Evolutionary conservation across 2,329 filamentous ascomycete species (phyloP), one percentile per base, ranked within the genome.

Genomic region (Cytospora mali): DNA sequence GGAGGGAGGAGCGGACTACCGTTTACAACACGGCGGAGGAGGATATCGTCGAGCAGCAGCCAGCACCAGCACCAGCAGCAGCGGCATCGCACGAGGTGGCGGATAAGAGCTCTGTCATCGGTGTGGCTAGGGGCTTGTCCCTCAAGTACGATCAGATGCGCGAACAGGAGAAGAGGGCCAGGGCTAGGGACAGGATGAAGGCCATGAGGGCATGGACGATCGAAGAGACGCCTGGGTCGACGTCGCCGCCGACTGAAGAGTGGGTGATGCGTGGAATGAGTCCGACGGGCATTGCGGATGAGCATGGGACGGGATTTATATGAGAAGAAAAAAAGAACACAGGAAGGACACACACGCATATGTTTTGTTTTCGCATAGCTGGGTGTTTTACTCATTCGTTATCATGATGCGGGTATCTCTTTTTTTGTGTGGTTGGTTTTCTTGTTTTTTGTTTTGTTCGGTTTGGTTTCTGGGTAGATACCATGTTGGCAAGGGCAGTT

Each of bases 301-400:
- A 68, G 31, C 73, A 73, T 64, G 74, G 73, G 42, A 73, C 69
- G 25, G 69, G 69, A 9, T 75, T 75, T 54, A 74, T 76, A n/a
- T 76, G 50, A 64, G 6, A 21, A 51, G 28, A 25, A 21, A 10
- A 6, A 52, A 64, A 10, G 23, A 51, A 18, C 18, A 21, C 6
- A 6, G 39, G 18, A 21, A 2, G 39, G 16, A 10, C 39, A 21
- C n/a, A 46, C 21, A 46, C 42, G 23, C 21, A 46, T 18, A 46
- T 18, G 14, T 27, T 49, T 51, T 53, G 10, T 52, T 29, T 58
- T 58, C n/a, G 49, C 59, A 48, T 51, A 33, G 48, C 46, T 33
- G 11, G 53, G 54, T 58, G 58, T 55, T 55, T 14, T 21, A 21
- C 33, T 25, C 33, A 39, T 42, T 18, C 11, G 18, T 27, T 51